Evolutionary conservation across 176 grass and related monocot genomes (phyloP).

Genomic region (Metroxylon sagu): DNA sequence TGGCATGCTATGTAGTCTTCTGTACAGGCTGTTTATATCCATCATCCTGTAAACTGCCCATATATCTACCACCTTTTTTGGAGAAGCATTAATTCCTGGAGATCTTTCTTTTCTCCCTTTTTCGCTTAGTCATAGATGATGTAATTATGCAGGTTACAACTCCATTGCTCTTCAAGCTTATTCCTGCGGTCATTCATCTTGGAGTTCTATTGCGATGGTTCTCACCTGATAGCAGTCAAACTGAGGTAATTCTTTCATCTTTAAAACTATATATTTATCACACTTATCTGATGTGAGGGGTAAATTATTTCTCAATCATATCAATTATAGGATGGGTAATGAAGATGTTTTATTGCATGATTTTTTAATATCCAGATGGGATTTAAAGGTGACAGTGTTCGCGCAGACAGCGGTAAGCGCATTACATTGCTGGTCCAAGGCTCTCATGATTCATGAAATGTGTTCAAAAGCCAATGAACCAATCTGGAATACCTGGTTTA

Average conservation of each 20-base stretch:
- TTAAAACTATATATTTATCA: neutral
- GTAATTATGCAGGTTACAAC: constrained; percentile 66
- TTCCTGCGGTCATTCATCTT: constrained; percentile 90
- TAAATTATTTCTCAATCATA: neutral
- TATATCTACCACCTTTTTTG: too few relatives aligned
- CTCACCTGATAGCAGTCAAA: constrained; percentile 73
- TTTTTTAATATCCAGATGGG: constrained; percentile 54
- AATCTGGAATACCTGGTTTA: neutral
- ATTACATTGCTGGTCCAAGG: constrained; percentile 81
- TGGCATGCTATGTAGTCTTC: too few relatives aligned
- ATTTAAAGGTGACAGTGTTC: constrained; percentile 62
- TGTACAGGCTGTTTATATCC: too few relatives aligned
- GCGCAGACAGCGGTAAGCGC: constrained; percentile 75
- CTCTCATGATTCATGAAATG: constrained; percentile 72
- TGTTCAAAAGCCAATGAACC: constrained; percentile 9
- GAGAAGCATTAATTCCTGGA: too few relatives aligned
- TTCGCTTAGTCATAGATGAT: too few relatives aligned
- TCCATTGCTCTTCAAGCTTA: constrained; percentile 95
- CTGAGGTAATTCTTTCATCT: constrained; percentile 42
- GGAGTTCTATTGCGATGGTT: constrained; percentile 96
- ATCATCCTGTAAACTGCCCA: too few relatives aligned
- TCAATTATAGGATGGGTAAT: too few relatives aligned
- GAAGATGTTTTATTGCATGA: too few relatives aligned
- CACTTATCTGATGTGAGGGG: neutral
- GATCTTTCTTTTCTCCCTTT: too few relatives aligned